These are phyloP conservation scores for Aurantiochytrium sp. DNA, from an alignment of 108 stramenopile genomes.

Conservation along the genomic window DNA sequence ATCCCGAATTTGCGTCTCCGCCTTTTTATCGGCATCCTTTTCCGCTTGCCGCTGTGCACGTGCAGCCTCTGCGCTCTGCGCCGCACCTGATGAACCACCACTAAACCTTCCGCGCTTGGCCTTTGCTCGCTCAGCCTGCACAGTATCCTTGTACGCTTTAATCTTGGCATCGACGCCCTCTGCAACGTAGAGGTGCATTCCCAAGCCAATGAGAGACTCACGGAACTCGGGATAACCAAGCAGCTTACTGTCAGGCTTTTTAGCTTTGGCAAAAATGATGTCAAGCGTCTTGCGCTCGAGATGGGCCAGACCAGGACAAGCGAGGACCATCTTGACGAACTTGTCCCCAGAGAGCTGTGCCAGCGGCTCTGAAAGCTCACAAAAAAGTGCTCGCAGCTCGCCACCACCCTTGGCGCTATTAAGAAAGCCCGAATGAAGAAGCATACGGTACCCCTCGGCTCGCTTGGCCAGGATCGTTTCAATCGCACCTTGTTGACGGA, in stretches of 20 bases:
- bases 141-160: neutral
- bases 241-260: neutral
- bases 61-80: neutral
- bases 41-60: neutral
- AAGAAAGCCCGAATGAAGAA: neutral
- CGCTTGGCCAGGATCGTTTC: neutral
- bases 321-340: neutral
- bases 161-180: neutral
- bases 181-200: neutral
- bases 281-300: neutral
- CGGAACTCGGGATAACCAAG: neutral
- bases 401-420: neutral
- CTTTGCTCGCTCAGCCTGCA: neutral
- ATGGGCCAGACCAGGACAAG: neutral
- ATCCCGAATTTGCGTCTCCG: neutral
- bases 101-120: neutral
- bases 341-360: neutral
- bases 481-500: neutral
- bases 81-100: neutral
- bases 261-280: neutral
- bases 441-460: neutral
- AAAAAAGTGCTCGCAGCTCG: neutral
- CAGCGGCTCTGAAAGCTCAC: neutral
- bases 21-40: neutral
- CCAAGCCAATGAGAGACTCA: neutral